Evolutionary conservation across 1,284 basidiomycete species (phyloP).

Genomic region (Mycosarcoma mackinlayi): DNA sequence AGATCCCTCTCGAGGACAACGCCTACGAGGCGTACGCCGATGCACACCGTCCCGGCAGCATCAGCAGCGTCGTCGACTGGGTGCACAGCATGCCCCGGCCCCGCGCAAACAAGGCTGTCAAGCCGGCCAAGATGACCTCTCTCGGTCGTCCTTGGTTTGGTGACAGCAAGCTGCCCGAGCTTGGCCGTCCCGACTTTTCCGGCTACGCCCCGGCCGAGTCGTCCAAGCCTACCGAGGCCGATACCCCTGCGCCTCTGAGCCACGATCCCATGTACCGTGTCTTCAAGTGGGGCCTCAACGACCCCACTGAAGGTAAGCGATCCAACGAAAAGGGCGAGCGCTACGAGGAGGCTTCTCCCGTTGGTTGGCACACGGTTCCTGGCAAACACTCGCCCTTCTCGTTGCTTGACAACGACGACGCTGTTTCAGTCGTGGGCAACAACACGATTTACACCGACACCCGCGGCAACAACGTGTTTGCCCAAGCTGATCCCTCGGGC

Average conservation of each 20-base stretch:
- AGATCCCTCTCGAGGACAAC: slow-evolving; percentile 58
- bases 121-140: slow-evolving; percentile 14
- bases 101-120: slow-evolving; percentile 17
- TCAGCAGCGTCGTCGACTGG: slow-evolving; percentile 57
- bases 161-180: slow-evolving; percentile 31
- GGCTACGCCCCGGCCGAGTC: slow-evolving; percentile 25
- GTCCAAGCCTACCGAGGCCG: slow-evolving; percentile 6
- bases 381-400: slow-evolving; percentile 45
- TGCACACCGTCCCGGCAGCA: slow-evolving; percentile 47
- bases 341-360: slow-evolving; percentile 46
- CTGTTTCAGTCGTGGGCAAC: slow-evolving; percentile 25
- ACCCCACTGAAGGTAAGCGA: slow-evolving; percentile 57
- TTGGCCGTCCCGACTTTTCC: slow-evolving; percentile 52
- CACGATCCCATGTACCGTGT: slow-evolving; percentile 52
- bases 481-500: slow-evolving; percentile 49
- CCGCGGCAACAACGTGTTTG: slow-evolving; percentile 61
- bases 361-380: slow-evolving; percentile 58
- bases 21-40: slow-evolving; percentile 60
- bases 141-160: slow-evolving; percentile 33
- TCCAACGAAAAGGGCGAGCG: slow-evolving; percentile 48
- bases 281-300: slow-evolving; percentile 60
- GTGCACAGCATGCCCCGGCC: slow-evolving; percentile 51
- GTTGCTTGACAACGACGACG: slow-evolving; percentile 22
- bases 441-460: slow-evolving; percentile 53
- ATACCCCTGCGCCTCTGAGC: slow-evolving; percentile 16